phyloP scores from a whole-genome alignment of 2,329 filamentous ascomycete genomes.

The Basipetospora chlamydospora region DNA sequence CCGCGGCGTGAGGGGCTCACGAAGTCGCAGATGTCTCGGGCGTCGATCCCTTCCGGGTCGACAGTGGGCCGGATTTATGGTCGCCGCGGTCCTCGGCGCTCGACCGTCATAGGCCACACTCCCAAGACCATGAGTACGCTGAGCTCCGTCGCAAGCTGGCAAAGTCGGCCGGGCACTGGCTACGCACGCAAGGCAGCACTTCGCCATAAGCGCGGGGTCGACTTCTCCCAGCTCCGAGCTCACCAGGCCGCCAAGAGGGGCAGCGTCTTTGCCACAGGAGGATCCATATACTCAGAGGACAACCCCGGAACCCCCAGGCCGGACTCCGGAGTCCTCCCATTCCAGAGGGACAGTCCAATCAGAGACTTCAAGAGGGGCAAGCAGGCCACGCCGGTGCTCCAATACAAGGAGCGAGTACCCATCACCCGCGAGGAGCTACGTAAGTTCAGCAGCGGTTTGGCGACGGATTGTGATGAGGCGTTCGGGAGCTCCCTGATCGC shows the following conservation, averaged over 20 bases:
- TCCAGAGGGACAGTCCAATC: not conserved
- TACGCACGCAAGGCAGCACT: slow-evolving; percentile 26
- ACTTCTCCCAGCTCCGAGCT: slow-evolving; percentile 29
- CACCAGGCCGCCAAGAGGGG: not conserved
- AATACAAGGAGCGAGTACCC: slow-evolving; percentile 8
- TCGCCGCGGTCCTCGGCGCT: no score
- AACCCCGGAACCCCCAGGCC: slow-evolving; percentile 1
- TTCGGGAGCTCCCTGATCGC: slow-evolving; percentile 55
- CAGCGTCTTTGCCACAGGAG: not conserved
- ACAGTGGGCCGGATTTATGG: no score
- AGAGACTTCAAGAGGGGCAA: not conserved
- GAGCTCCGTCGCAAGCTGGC: slow-evolving; percentile 14
- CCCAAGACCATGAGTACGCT: slow-evolving; percentile 26
- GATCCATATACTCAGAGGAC: not conserved
- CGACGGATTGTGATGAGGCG: slow-evolving; percentile 81
- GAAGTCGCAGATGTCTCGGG: no score
- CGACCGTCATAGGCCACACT: no score
- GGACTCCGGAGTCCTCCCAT: slow-evolving; percentile 2
- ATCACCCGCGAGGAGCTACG: slow-evolving; percentile 59
- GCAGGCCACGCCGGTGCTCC: no score
- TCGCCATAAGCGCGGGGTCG: slow-evolving; percentile 36
- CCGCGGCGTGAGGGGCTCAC: slow-evolving; percentile 5
- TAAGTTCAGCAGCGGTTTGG: slow-evolving; percentile 71
- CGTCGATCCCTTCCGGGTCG: no score
- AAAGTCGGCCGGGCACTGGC: slow-evolving; percentile 26